These are phyloP conservation scores for Leptographium flavum DNA, from an alignment of 2,329 filamentous ascomycete species.

Conservation along the genomic window DNA sequence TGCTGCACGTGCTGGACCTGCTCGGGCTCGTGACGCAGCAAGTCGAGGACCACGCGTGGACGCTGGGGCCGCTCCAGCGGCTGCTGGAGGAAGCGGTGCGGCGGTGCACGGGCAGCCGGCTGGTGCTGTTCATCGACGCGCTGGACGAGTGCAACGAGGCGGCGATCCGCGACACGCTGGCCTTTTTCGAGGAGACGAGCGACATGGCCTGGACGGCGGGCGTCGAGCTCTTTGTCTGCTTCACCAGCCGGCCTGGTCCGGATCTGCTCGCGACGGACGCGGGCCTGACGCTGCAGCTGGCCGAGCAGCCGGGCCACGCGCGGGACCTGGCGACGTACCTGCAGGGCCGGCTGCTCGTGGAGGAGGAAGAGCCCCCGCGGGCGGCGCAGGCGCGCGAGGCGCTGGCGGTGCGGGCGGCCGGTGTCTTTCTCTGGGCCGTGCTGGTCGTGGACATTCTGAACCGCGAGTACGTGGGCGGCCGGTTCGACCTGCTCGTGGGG, in stretches of 20 bases:
- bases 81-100: conserved; percentile 9
- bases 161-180: conserved; percentile 27
- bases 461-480: conserved; percentile 16
- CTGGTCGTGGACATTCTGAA: conserved; percentile 25
- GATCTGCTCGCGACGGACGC: conserved; percentile 19
- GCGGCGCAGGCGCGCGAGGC: no score
- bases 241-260: conserved; percentile 35
- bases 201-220: conserved; percentile 11
- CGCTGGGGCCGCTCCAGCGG: conserved; percentile 2
- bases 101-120: conserved; percentile 2
- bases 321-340: conserved; percentile 10
- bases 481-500: conserved; percentile 12
- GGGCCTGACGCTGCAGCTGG: no score
- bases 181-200: conserved; percentile 25
- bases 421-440: conserved; percentile 30
- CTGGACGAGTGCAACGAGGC: conserved; percentile 33
- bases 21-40: neutral
- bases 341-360: conserved; percentile 3
- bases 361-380: no score
- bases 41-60: conserved; percentile 3
- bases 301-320: conserved; percentile 21
- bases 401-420: conserved; percentile 22
- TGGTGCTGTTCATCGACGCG: conserved; percentile 24
- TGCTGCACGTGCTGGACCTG: conserved; percentile 18
- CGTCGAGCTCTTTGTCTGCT: conserved; percentile 20